Conservation (phyloP, 2,329 filamentous ascomycete species). For the Fusarium equiseti region DNA sequence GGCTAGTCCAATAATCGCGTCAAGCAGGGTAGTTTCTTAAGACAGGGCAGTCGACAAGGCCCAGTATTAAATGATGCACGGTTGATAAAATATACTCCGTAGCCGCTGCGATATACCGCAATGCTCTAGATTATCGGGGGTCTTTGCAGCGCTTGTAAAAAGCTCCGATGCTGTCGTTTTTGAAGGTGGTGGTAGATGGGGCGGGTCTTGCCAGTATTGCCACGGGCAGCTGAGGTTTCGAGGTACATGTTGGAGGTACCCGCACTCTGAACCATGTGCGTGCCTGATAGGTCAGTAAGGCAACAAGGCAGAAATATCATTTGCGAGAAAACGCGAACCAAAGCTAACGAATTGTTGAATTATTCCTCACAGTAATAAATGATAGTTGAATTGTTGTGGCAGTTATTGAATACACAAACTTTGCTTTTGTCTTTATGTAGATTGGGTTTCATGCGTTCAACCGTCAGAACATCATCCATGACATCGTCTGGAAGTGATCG, state of each 20-base stretch:
- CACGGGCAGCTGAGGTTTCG: conserved; percentile 27
- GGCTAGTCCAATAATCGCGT: conserved; percentile 46
- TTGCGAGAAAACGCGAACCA: neutral
- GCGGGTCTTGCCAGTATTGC: conserved; percentile 25
- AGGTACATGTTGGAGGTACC: conserved; percentile 47
- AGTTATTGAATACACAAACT: neutral
- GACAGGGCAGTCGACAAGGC: neutral
- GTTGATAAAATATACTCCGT: neutral
- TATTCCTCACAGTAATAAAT: neutral
- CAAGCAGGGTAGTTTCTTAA: conserved; percentile 31
- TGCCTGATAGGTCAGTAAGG: conserved; percentile 47
- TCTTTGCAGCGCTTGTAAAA: conserved; percentile 33
- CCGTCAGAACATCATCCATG: conserved; percentile 4
- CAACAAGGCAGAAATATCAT: conserved; percentile 49
- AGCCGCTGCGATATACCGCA: neutral
- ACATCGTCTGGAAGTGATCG: conserved; percentile 2
- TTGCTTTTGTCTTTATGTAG: neutral
- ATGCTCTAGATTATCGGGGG: conserved; percentile 25
- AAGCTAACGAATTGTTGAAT: neutral
- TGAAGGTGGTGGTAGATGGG: conserved; percentile 40
- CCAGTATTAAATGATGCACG: conserved; percentile 2
- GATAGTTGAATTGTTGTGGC: neutral
- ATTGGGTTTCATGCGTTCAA: neutral
- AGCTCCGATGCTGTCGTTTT: conserved; percentile 36
- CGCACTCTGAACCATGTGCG: conserved; percentile 31